Evolutionary conservation across 2,329 filamentous ascomycete genomes (phyloP).

Genomic region (Apiospora saccharicola): DNA sequence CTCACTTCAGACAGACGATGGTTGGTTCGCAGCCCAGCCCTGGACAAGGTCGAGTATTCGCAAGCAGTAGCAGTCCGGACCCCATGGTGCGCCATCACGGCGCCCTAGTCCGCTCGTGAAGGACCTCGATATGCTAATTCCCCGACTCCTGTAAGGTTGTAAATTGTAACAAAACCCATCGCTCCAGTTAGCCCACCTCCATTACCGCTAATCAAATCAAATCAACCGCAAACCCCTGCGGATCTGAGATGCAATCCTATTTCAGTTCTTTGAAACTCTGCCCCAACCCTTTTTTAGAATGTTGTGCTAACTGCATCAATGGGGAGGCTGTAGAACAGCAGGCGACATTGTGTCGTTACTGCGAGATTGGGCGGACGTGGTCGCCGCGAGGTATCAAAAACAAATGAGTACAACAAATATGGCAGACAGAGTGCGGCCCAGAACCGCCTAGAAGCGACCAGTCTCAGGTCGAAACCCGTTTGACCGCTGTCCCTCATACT

Average conservation of each 20-base stretch:
- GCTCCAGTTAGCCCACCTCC: not conserved
- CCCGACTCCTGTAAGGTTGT: conserved; percentile 4
- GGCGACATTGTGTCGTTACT: not conserved
- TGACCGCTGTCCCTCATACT: conserved; percentile 61
- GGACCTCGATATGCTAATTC: not conserved
- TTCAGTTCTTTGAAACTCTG: conserved; percentile 16
- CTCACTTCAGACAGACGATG: not conserved
- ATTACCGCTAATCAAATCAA: conserved; percentile 21
- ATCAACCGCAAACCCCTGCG: not conserved
- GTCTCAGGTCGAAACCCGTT: conserved; percentile 19
- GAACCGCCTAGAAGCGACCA: not conserved
- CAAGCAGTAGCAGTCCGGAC: not conserved
- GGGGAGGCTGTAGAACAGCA: not conserved
- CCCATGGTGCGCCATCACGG: not conserved
- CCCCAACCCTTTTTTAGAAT: conserved; percentile 4
- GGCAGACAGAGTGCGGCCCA: not conserved
- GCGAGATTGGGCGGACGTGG: not conserved
- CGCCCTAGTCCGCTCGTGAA: not conserved
- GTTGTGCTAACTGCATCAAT: not conserved
- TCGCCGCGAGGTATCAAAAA: conserved; percentile 17
- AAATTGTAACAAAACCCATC: conserved; percentile 15
- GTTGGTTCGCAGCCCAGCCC: not conserved
- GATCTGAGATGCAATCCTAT: not conserved
- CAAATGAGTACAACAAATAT: conserved; percentile 8
- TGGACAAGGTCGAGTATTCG: not conserved